These are phyloP conservation scores for Exserohilum rostratum DNA, from an alignment of 2,329 filamentous ascomycete genomes.

Conservation along the genomic window DNA sequence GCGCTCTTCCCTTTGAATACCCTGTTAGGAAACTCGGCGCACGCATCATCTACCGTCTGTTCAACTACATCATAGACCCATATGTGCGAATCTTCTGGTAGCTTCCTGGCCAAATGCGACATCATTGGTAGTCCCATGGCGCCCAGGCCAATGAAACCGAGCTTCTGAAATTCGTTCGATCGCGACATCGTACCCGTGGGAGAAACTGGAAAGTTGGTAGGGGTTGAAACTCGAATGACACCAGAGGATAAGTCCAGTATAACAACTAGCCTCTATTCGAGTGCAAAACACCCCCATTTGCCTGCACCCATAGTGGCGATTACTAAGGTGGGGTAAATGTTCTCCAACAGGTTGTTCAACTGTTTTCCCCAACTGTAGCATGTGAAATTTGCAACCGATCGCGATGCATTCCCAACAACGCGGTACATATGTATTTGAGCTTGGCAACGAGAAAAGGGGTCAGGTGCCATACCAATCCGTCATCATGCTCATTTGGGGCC, in stretches of 20 bases:
- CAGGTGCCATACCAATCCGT: neutral
- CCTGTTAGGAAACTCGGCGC: conserved; percentile 47
- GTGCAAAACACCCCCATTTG: neutral
- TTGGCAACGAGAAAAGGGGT: neutral
- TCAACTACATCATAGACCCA: conserved; percentile 58
- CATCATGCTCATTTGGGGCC: neutral
- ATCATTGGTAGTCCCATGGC: conserved; percentile 63
- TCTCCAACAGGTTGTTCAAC: conserved; percentile 12
- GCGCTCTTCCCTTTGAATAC: conserved; percentile 52
- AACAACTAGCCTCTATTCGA: neutral
- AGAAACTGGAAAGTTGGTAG: neutral
- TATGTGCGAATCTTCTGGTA: conserved; percentile 51
- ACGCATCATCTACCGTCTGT: conserved; percentile 52
- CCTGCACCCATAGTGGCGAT: conserved; percentile 1
- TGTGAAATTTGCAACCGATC: too few species aligned
- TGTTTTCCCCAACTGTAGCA: neutral
- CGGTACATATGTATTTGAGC: neutral
- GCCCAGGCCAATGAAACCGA: conserved; percentile 63
- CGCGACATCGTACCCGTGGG: conserved; percentile 24
- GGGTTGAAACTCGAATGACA: neutral
- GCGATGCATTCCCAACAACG: neutral
- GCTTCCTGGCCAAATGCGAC: conserved; percentile 56
- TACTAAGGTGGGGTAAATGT: conserved; percentile 13
- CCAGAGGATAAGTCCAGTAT: too few species aligned
- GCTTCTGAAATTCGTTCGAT: conserved; percentile 27